Conservation (phyloP, 139 green algal genomes). For the Coelastrella sp. region DNA sequence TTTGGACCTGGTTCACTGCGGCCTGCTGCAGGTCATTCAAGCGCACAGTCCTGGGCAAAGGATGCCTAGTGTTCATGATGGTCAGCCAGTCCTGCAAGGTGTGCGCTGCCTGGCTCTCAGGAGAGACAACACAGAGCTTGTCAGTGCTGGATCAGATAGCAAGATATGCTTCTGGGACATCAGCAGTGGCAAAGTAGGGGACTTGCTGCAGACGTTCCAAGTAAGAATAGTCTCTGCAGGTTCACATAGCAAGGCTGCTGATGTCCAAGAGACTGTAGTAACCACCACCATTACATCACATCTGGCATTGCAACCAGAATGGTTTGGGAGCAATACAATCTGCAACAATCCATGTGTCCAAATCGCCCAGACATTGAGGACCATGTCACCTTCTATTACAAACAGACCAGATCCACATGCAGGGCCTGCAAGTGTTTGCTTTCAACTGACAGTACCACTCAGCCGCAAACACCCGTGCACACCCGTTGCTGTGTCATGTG, state of each 20-base stretch:
- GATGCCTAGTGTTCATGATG: conserved; percentile 59
- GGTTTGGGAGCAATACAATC: no score
- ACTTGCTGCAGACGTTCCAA: conserved; percentile 63
- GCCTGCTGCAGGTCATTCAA: conserved; percentile 51
- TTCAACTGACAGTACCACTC: no score
- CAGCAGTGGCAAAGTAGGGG: conserved; percentile 51
- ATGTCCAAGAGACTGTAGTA: no score
- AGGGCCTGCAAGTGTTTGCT: no score
- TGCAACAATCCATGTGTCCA: no score
- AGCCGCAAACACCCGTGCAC: no score
- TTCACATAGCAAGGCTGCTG: no score
- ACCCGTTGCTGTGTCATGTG: not conserved
- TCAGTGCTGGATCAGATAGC: conserved; percentile 67
- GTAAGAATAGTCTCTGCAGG: conserved; percentile 8
- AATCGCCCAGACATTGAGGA: no score
- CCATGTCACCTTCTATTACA: no score
- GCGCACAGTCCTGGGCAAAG: conserved; percentile 62
- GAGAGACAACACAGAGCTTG: conserved; percentile 65
- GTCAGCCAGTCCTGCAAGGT: conserved; percentile 57
- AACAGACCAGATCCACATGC: no score
- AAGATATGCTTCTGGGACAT: conserved; percentile 67
- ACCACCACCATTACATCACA: no score
- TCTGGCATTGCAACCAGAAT: no score
- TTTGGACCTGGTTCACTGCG: not conserved
- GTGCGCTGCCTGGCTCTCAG: conserved; percentile 66